Base-by-base conservation (phyloP, 345 rosid species). In the Capsella bursapastoris region DNA sequence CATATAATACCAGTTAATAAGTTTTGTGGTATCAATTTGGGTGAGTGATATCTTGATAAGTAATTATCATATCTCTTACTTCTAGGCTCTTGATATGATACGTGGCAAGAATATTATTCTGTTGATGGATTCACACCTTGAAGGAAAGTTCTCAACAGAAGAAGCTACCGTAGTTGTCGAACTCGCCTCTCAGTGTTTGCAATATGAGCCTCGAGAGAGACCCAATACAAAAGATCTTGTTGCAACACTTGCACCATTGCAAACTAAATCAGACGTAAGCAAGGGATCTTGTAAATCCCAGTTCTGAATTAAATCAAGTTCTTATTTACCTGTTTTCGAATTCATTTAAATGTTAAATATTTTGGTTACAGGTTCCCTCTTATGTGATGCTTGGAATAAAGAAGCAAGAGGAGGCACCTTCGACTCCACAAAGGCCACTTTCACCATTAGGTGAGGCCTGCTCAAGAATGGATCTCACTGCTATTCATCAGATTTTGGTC, bases 81-180 rank as follows among this genome's bases (percentile, higher is more conserved):
- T 74, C 47, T 88, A 96, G 99, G 98, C 98, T 49, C 91, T 96
- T 47, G 99, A 90, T 73, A 96, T 89, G 97, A 96, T 96, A 52
- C 87, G 87, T 12, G 89, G 88, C 27, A 85, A 88, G 78, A 90
- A 92, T 82, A 88, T 89, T 66, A 79, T 62, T 72, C 72, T 79
- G 15, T 82, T 96, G 70, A 89, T 90, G 98, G 99, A 96, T 66
- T 96, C 99, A 52, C 98, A 90, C 79, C 82, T 92, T 56, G 97
- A 90, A 66, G 98, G 95, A 28, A 96, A 91, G 38, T 90, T 90
- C 79, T 90, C 96, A 57, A 83, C 86, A 1, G 97, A 96, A 78
- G 95, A 96, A 80, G 99, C 98, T 61, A 92, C 89, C 0, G 85
- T 59, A 40, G 92, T 92, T 70, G 89, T 90, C 41, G 89, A 79